Evolutionary conservation across 2,329 filamentous ascomycete genomes (phyloP), one percentile per base, ranked within the genome.

Genomic region (Dothistroma septosporum): DNA sequence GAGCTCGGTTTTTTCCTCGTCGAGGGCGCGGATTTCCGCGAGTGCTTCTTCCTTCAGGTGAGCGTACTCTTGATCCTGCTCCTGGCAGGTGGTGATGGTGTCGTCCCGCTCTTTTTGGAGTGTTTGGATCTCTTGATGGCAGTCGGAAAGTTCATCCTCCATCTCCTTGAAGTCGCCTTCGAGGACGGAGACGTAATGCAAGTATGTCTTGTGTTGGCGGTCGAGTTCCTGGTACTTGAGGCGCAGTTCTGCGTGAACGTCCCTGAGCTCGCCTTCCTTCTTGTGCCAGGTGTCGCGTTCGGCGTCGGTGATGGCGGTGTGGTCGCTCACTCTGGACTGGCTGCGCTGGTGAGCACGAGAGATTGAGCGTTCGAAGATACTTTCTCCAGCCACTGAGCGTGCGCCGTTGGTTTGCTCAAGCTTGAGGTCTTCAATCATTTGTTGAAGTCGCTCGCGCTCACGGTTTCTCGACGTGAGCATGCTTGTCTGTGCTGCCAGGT

Each of bases 391-490:
- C 57, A 84, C 75, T 2, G 84, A 87, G 59, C 82, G 77, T 71
- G 67, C 83, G 57, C 75, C 76, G 63, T 85, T 89, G 58, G 92
- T 87, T 66, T 92, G 88, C 1, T 89, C 86, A 69, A 97, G 86
- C 77, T 97, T 99, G 64, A 99, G 81, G 63, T 97, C 92, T 76
- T 99, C 94, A 64, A 97, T 97, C 74, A 99, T 93, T 72, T 96
- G 91, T 74, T 97, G 96, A 9, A 99, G 81, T 5, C 92, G 86
- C 73, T 97, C 92, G 72, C 96, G 95, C 73, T 99, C 94, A 28
- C 92, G 89, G 71, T 97, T 97, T 24, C 94, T 85, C 37, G 94
- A 97, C 0, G 93, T 97, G 35, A 99, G 83, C 91, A 99, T 97
- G 0, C 92, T 97, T 0, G 92, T 96, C 74, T 99, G 94, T 2